A percentile compares a stretch with the other conserved stretches of the same genome.
Conservation (phyloP, 2,329 filamentous ascomycete species). For the Tolypocladium amazonense region DNA sequence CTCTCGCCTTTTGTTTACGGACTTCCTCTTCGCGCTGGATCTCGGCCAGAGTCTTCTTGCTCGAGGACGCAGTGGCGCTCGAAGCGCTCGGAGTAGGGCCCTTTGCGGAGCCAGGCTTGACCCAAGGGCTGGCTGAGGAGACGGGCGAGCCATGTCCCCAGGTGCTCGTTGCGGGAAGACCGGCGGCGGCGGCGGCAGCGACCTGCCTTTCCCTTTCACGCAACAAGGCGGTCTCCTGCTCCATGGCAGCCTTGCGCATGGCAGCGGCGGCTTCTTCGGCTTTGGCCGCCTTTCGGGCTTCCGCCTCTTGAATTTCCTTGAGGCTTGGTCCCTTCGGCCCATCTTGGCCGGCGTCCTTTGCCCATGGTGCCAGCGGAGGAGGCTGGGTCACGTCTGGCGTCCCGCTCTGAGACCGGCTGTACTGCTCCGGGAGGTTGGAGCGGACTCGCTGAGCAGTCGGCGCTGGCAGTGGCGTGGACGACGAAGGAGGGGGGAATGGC, state of each 20-base stretch:
- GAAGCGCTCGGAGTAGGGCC: slow-evolving; percentile 13
- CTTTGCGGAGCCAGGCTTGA: slow-evolving; percentile 48
- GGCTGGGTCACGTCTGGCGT: slow-evolving; percentile 54
- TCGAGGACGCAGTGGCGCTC: slow-evolving; percentile 14
- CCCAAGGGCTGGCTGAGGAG: slow-evolving; percentile 55
- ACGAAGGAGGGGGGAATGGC: slow-evolving; percentile 62
- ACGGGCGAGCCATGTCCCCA: slow-evolving; percentile 76
- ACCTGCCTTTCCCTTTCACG: slow-evolving; percentile 45
- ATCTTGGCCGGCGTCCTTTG: slow-evolving; percentile 65
- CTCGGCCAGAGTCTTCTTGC: slow-evolving; percentile 87
- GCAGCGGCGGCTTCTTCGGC: slow-evolving; percentile 72
- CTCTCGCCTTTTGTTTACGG: slow-evolving; percentile 60
- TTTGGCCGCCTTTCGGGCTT: slow-evolving; percentile 86
- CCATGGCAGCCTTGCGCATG: slow-evolving; percentile 63
- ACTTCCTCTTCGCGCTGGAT: slow-evolving; percentile 92
- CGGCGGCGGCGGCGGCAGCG: slow-evolving; percentile 52
- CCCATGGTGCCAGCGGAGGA: slow-evolving; percentile 86
- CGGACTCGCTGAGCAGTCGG: slow-evolving; percentile 78
- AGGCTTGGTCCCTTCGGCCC: slow-evolving; percentile 77
- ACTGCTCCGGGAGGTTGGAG: slow-evolving; percentile 72
- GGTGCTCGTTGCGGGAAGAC: slow-evolving; percentile 77
- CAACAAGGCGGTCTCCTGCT: slow-evolving; percentile 61
- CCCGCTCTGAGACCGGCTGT: slow-evolving; percentile 61
- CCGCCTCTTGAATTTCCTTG: slow-evolving; percentile 92
- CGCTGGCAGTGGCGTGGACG: slow-evolving; percentile 73